phyloP scores from a whole-genome alignment of 352 stramenopile genomes.

The Pythium aristosporum region DNA sequence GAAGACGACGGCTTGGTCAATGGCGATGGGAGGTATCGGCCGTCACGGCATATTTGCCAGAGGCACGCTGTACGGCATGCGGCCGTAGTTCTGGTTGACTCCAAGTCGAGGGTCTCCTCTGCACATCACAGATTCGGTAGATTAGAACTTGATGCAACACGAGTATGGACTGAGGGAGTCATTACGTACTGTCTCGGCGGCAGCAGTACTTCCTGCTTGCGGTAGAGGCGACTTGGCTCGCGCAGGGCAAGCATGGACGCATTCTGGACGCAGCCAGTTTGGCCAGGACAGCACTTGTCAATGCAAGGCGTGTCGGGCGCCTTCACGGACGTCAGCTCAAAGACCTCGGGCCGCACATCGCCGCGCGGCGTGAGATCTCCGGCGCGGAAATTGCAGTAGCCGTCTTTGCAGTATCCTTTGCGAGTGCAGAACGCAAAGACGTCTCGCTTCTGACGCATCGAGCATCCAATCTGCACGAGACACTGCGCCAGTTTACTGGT shows the following conservation, averaged over 20 bases:
- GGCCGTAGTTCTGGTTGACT: conserved; percentile 75
- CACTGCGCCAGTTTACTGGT: conserved; percentile 63
- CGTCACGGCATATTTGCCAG: conserved; percentile 53
- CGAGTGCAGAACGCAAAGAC: conserved; percentile 68
- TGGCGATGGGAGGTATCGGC: background rate
- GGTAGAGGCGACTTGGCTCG: conserved; percentile 43
- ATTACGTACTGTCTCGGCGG: conserved; percentile 55
- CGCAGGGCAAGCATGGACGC: conserved; percentile 44
- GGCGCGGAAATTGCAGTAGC: conserved; percentile 62
- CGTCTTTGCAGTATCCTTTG: conserved; percentile 79
- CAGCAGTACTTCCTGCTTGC: conserved; percentile 51
- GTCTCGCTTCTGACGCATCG: conserved; percentile 59
- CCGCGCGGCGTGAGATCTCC: conserved; percentile 57
- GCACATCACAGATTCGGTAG: background rate
- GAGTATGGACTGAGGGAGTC: background rate
- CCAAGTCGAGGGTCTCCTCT: conserved; percentile 67
- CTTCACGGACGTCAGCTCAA: conserved; percentile 50
- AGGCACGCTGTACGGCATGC: conserved; percentile 77
- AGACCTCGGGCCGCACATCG: conserved; percentile 61
- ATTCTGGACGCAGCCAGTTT: conserved; percentile 46
- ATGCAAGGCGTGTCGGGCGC: conserved; percentile 58
- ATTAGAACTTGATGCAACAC: background rate
- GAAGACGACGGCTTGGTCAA: background rate
- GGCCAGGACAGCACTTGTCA: conserved; percentile 55
- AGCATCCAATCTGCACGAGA: conserved; percentile 62